phyloP scores from a whole-genome alignment of 305 asterid species.

The Coffea humblotiana region DNA sequence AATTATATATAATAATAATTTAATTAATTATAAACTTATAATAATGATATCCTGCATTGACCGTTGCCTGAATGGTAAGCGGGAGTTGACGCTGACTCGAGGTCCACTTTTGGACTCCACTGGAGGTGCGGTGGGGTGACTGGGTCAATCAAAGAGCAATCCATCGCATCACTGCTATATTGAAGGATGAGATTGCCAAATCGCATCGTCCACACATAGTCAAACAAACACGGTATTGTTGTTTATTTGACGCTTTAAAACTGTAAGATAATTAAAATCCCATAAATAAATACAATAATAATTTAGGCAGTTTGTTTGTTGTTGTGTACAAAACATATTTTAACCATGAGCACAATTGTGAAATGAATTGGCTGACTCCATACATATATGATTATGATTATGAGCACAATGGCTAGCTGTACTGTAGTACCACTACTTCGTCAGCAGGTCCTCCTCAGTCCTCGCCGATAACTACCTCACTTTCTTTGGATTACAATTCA shows the following conservation, averaged over 20 bases:
- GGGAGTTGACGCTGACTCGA: constrained; percentile 9
- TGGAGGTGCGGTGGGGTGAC: not conserved
- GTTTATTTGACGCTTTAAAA: not conserved
- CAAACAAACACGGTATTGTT: constrained; percentile 6
- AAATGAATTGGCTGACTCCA: not conserved
- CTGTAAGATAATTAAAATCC: no score
- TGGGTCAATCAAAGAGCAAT: not conserved
- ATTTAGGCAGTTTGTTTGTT: no score
- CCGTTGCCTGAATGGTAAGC: no score
- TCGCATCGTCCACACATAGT: not conserved
- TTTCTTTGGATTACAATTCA: not conserved
- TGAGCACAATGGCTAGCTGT: not conserved
- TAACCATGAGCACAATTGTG: not conserved
- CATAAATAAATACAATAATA: not conserved
- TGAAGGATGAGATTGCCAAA: not conserved
- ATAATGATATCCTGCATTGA: no score
- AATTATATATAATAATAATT: no score
- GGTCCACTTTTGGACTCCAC: constrained; percentile 1
- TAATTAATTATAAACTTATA: no score
- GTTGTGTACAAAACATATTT: not conserved
- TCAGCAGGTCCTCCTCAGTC: not conserved
- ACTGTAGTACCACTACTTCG: not conserved
- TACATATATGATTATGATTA: no score
- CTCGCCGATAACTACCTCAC: no score
- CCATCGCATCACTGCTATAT: not conserved